Percentiles rank a stretch among this genome's conserved stretches.
Conservation (phyloP, 148 eudicot species). For the Simmondsia chinensis region DNA sequence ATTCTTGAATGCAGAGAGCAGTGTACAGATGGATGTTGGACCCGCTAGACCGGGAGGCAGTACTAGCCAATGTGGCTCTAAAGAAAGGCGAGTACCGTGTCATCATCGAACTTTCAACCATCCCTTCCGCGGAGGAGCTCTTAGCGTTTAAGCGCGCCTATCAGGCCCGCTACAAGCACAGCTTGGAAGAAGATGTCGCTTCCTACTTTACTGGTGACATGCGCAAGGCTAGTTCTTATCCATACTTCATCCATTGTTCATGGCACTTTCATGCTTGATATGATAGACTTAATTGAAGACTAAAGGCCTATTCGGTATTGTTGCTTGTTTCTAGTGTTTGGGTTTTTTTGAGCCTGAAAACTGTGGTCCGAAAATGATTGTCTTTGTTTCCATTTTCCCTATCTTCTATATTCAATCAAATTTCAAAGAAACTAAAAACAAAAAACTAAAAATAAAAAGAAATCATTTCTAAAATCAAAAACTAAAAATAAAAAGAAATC, state of each 20-base stretch:
- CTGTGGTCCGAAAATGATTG: no score
- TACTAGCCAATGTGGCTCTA: constrained; percentile 49
- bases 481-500: no score
- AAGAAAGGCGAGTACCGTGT: constrained; percentile 50
- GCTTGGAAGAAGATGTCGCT: constrained; percentile 82
- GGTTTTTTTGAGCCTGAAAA: no score
- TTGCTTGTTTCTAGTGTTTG: no score
- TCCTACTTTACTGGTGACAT: constrained; percentile 50
- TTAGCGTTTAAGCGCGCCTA: constrained; percentile 68
- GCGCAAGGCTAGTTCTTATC: constrained; percentile 33
- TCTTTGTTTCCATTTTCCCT: no score
- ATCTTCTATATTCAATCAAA: no score
- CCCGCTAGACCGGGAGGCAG: constrained; percentile 70
- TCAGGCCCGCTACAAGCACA: constrained; percentile 50
- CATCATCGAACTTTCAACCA: constrained; percentile 49
- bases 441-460: no score
- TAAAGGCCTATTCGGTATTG: no score
- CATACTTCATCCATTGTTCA: background rate
- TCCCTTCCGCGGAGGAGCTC: constrained; percentile 53
- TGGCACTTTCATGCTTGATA: no score
- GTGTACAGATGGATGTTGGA: constrained; percentile 72
- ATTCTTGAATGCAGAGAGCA: constrained; percentile 37
- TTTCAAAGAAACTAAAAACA: no score
- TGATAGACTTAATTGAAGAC: no score
- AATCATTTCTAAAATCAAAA: no score